Evolutionary conservation across 2,329 filamentous ascomycete genomes (phyloP), one percentile per base, ranked within the genome.

Genomic region (Bipolaris gigantea): DNA sequence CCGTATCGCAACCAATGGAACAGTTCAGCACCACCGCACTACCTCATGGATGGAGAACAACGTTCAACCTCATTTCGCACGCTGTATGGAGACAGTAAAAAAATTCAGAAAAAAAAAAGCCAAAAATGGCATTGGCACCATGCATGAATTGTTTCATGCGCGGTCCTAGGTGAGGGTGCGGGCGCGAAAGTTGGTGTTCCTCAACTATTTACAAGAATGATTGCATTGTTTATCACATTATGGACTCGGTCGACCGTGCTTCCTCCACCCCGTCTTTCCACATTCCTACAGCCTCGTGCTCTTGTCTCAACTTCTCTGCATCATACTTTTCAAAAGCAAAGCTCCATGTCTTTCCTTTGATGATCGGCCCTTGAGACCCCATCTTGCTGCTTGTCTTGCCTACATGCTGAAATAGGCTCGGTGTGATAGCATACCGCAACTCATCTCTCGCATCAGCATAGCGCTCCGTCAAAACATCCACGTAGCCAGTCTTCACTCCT

Each of bases 381-480:
- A 27, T 67, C 63, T 48, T 71, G 57, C 57, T 77, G 77, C 74
- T 79, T 59, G 69, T 73, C 27, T 70, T 57, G 4, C 77, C 77
- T n/a, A 79, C 63, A 61, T 80, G 78, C 62, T 80, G 78, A 25
- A 80, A 56, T 1, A 80, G 62, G 41, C 70, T 74, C 1, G 77
- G 78, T 8, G 71, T 75, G 21, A 79, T 46, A 2, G 76, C 77
- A 66, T 73, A 80, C 16, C 77, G 68, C 38, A 74, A 53, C 55
- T 76, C 66, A 2, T 62, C 60, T 15, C 71, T 57, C 25, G 71
- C 56, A 46, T 78, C 69, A 0, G 76, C 77, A 53, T 71, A 78
- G 34, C 75, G 69, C 53, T 80, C 77, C 1, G 71, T 75, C 32
- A 78, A 53, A 41, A 72, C 69, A 44, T 79, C 77, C 2, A 75